A percentile compares a stretch with the other conserved stretches of the same genome.
These are phyloP conservation scores for Fonsecaea erecta DNA, from an alignment of 2,329 filamentous ascomycete genomes.

Conservation along the genomic window DNA sequence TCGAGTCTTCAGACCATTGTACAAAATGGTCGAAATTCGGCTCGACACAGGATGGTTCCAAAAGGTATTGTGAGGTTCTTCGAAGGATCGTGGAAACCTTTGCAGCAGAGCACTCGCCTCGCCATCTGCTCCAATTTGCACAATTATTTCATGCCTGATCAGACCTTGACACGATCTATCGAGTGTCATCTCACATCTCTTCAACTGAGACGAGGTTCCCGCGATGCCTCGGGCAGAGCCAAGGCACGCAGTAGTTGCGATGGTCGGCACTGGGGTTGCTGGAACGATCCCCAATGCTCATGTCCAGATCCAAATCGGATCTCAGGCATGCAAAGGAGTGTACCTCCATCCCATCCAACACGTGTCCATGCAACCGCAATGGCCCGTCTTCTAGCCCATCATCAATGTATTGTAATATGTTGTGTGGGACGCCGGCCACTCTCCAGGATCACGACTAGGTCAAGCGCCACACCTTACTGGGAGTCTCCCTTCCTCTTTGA, in stretches of 20 bases:
- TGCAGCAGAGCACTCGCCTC: not conserved
- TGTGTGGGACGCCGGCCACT: not conserved
- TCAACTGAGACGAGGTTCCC: not conserved
- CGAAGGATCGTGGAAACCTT: not conserved
- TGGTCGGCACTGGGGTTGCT: not conserved
- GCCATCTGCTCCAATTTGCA: not conserved
- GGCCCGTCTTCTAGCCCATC: not conserved
- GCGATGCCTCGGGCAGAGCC: not conserved
- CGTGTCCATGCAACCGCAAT: not conserved
- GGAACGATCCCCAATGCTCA: not conserved
- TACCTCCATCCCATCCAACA: not conserved
- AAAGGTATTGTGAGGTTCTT: not conserved
- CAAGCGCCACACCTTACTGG: not conserved
- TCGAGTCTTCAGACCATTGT: not conserved
- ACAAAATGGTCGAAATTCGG: not conserved
- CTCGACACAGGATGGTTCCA: not conserved
- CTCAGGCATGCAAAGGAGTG: not conserved
- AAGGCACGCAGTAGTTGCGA: not conserved
- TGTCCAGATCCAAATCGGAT: not conserved
- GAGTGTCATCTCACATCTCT: not conserved
- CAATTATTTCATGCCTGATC: not conserved
- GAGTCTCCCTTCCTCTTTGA: not conserved
- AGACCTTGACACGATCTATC: not conserved
- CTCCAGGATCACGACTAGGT: constrained; percentile 1
- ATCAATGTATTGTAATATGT: not conserved